These are phyloP conservation scores for Mortierella sp. DNA, from an alignment of 371 early-diverging fungal species.

Conservation along the genomic window DNA sequence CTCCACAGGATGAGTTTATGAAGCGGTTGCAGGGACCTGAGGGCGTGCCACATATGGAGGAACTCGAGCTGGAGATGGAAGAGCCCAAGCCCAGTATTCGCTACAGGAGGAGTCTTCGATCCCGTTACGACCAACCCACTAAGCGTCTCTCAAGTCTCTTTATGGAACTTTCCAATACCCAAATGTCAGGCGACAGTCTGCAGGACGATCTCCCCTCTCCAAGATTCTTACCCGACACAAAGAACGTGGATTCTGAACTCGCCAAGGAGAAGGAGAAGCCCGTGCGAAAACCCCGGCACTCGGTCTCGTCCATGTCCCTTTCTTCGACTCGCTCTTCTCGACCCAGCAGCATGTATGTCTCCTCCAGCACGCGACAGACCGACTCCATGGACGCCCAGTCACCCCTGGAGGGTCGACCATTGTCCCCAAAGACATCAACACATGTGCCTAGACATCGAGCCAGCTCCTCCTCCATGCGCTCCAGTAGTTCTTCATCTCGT, in stretches of 20 bases:
- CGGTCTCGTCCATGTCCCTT: conserved; percentile 19
- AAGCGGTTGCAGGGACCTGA: conserved; percentile 37
- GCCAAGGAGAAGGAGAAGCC: conserved; percentile 15
- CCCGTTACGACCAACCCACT: conserved; percentile 24
- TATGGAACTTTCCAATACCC: conserved; percentile 46
- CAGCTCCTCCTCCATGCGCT: conserved; percentile 26
- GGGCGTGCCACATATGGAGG: background rate
- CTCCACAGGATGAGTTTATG: conserved; percentile 18
- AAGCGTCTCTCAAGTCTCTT: conserved; percentile 51
- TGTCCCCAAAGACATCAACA: background rate
- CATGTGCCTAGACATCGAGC: conserved; percentile 18
- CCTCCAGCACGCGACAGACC: background rate
- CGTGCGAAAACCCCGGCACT: conserved; percentile 21
- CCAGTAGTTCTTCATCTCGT: background rate
- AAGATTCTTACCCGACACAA: background rate
- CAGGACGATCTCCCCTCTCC: background rate
- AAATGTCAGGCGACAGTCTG: conserved; percentile 17
- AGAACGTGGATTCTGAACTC: conserved; percentile 8
- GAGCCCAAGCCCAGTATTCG: conserved; percentile 21
- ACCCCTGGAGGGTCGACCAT: conserved; percentile 2
- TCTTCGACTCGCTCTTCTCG: conserved; percentile 18
- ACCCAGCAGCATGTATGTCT: conserved; percentile 13
- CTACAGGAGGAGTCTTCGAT: conserved; percentile 23
- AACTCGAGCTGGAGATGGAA: conserved; percentile 31
- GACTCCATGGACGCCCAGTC: conserved; percentile 5